Evolutionary conservation across 805 yeast genomes (phyloP), one percentile per base, ranked within the genome.

Genomic region (Babjeviella inositovora): DNA sequence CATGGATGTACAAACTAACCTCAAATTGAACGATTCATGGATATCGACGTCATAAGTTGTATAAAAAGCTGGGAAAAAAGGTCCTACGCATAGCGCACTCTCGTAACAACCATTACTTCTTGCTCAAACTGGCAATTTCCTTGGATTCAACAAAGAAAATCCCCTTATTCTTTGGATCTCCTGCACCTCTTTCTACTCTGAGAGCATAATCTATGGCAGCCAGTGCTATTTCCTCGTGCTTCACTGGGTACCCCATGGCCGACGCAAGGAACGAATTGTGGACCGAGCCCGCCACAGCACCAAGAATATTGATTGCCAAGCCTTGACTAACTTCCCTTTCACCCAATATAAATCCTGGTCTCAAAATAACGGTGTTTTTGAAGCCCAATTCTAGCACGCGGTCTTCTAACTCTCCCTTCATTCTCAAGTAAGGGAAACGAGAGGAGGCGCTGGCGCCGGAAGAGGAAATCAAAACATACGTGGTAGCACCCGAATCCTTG

Each of bases 311-410:
- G 26, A 50, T 57, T 4, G 40, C 40, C 4, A 48, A 33, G 1
- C 63, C 67, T 25, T 55, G 60, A 2, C 45, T 28, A 6, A 30
- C 29, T 10, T 50, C 56, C 36, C 93, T 54, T 14, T 63, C 61
- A 4, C 93, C 93, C 5, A 79, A 35, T 17, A 82, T 49, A 1
- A 55, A 43, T 8, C 94, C 94, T 0, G 95, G 95, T 37, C 80
- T 61, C 26, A 84, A 44, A 30, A 84, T 74, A 24, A 81, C 62
- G 2, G 84, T 70, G 25, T 68, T 56, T n/a, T 70, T 72, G 44
- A 81, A 84, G 14, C 56, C 61, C 27, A 82, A 52, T 0, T 52
- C 69, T 20, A 56, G 46, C 7, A 84, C 50, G 22, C 68, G 81
- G 21, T 70, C 62, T 41, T 84, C 95, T 23, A 77, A 53, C 24